These are phyloP conservation scores for Diaporthe nobilis DNA, from an alignment of 2,329 filamentous ascomycete genomes.

Conservation along the genomic window DNA sequence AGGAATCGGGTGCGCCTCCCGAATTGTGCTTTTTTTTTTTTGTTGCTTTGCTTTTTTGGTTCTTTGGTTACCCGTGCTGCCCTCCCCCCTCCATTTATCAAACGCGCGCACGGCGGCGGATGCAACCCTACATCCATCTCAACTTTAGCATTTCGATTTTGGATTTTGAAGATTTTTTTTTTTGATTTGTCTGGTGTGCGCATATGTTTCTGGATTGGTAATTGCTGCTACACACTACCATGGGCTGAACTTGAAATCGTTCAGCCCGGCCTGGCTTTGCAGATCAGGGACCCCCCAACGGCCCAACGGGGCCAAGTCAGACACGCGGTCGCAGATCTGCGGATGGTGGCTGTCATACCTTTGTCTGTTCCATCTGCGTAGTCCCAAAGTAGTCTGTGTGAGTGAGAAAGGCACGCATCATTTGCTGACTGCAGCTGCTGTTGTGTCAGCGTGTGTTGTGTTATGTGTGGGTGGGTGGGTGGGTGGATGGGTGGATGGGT, in stretches of 20 bases:
- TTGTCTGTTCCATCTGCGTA: background rate
- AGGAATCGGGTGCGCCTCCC: conserved; percentile 22
- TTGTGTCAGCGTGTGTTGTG: background rate
- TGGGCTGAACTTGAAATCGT: conserved; percentile 10
- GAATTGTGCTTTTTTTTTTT: background rate
- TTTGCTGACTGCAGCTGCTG: conserved; percentile 30
- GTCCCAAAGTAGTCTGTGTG: background rate
- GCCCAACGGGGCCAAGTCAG: conserved; percentile 12
- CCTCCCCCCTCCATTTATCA: background rate
- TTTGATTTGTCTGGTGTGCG: conserved; percentile 8
- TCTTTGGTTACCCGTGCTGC: background rate
- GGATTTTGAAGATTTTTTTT: background rate
- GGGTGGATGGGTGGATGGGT: conserved; percentile 13
- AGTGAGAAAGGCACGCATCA: background rate
- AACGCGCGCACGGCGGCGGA: background rate
- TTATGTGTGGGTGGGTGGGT: background rate
- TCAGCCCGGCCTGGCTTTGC: conserved; percentile 13
- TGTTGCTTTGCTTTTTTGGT: background rate
- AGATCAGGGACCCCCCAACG: conserved; percentile 7
- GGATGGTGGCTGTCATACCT: conserved; percentile 15
- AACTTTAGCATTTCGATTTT: conserved; percentile 4
- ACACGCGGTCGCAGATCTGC: conserved; percentile 17
- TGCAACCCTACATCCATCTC: conserved; percentile 11
- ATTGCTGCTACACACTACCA: background rate
- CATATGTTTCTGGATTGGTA: conserved; percentile 10